Evolutionary conservation across 1,284 basidiomycete species (phyloP).

Genomic region (Vanrija sp.): DNA sequence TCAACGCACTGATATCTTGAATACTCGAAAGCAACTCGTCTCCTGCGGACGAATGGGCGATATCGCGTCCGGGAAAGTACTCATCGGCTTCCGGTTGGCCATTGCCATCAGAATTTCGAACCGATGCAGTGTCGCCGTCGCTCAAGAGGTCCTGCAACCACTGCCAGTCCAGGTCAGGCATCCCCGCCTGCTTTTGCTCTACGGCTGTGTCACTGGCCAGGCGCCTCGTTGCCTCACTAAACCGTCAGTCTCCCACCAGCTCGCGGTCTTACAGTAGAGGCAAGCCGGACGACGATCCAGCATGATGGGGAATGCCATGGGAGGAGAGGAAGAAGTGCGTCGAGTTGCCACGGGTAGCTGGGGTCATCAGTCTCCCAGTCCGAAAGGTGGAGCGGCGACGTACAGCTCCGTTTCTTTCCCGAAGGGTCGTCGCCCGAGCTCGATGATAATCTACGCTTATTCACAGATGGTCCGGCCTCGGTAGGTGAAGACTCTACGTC

Average conservation of each 20-base stretch:
- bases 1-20: constrained; percentile 1
- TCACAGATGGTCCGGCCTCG: not conserved
- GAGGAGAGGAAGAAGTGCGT: constrained; percentile 15
- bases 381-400: too few species aligned
- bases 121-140: not conserved
- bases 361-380: not conserved
- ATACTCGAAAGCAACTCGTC: constrained; percentile 6
- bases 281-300: constrained; percentile 16
- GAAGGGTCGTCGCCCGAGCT: too few species aligned
- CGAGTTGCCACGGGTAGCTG: not conserved
- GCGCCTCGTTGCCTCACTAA: not conserved
- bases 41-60: constrained; percentile 1
- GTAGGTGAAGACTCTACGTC: too few species aligned
- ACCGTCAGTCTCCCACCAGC: not conserved
- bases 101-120: not conserved
- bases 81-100: not conserved
- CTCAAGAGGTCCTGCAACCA: constrained; percentile 15
- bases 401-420: too few species aligned
- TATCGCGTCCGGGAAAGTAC: constrained; percentile 11
- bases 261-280: constrained; percentile 12
- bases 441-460: too few species aligned
- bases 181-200: too few species aligned
- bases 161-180: constrained; percentile 12
- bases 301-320: constrained; percentile 11
- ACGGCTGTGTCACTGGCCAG: not conserved